Conservation (phyloP, 257 asterid species). For the Nicotiana noctiflora region DNA sequence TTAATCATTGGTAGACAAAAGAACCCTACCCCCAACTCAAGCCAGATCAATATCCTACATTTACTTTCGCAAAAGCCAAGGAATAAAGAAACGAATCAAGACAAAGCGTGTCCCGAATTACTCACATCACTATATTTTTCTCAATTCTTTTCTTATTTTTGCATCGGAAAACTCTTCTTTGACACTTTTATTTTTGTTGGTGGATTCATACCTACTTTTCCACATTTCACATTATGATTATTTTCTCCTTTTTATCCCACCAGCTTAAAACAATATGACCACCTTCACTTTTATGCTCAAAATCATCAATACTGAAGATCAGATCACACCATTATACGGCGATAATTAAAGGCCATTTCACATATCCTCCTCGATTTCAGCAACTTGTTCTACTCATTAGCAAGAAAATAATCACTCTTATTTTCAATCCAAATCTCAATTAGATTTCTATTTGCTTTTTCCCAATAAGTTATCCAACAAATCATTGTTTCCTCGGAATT, state of each 20-base stretch:
- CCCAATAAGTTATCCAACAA: not conserved
- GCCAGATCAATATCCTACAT: not conserved
- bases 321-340: not conserved
- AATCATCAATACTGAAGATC: not conserved
- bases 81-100: slow-evolving; percentile 25
- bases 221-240: slow-evolving; percentile 6
- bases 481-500: not conserved
- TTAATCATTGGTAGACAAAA: slow-evolving; percentile 27
- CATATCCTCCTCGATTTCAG: not conserved
- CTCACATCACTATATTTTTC: slow-evolving; percentile 10
- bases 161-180: not conserved
- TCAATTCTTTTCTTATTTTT: not conserved
- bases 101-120: slow-evolving; percentile 21
- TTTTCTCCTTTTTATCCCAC: not conserved
- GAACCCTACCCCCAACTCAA: slow-evolving; percentile 27
- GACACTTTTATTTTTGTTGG: not conserved
- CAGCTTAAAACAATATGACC: slow-evolving; percentile 6
- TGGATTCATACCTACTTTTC: slow-evolving; percentile 7
- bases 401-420: not conserved
- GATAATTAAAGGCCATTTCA: not conserved
- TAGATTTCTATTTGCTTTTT: not conserved
- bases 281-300: not conserved
- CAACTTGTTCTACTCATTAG: not conserved
- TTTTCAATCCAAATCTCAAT: not conserved
- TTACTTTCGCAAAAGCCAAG: slow-evolving; percentile 21